Evolutionary conservation across 257 asterid genomes (phyloP).

Genomic region (Linaria vulgaris): DNA sequence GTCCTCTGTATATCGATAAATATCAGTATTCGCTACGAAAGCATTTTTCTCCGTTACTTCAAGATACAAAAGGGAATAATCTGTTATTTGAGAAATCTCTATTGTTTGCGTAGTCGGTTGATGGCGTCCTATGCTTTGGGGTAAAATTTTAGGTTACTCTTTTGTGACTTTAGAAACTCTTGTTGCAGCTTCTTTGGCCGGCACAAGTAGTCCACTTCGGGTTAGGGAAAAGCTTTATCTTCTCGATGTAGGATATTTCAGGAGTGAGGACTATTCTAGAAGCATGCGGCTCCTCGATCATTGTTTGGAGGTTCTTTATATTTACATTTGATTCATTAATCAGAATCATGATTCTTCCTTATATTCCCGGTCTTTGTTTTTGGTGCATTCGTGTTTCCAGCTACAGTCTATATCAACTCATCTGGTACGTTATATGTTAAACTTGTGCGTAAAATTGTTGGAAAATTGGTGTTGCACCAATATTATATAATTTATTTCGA

Average conservation of each 20-base stretch:
- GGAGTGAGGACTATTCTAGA: slow-evolving; percentile 73
- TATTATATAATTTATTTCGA: too few species aligned
- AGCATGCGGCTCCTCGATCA: slow-evolving; percentile 83
- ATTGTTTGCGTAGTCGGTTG: background rate
- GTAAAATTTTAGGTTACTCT: slow-evolving; percentile 13
- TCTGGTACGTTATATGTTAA: slow-evolving; percentile 2
- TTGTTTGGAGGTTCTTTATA: slow-evolving; percentile 73
- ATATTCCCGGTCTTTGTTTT: slow-evolving; percentile 2
- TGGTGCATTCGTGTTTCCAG: background rate
- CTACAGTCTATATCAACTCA: background rate
- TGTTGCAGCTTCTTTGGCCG: slow-evolving; percentile 71
- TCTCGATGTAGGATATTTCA: slow-evolving; percentile 78
- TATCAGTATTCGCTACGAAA: too few species aligned
- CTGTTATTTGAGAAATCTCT: background rate
- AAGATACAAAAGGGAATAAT: background rate
- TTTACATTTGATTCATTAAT: background rate
- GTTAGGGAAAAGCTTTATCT: slow-evolving; percentile 73
- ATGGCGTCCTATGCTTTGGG: slow-evolving; percentile 3
- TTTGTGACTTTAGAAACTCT: slow-evolving; percentile 26
- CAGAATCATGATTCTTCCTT: slow-evolving; percentile 2
- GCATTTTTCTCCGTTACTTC: slow-evolving; percentile 2
- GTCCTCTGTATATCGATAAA: too few species aligned
- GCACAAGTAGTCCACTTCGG: slow-evolving; percentile 49
- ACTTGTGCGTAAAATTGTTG: slow-evolving; percentile 17
- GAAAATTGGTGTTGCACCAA: too few species aligned